phyloP scores from a whole-genome alignment of 805 yeast species.

The Dipodascus geniculatus region DNA sequence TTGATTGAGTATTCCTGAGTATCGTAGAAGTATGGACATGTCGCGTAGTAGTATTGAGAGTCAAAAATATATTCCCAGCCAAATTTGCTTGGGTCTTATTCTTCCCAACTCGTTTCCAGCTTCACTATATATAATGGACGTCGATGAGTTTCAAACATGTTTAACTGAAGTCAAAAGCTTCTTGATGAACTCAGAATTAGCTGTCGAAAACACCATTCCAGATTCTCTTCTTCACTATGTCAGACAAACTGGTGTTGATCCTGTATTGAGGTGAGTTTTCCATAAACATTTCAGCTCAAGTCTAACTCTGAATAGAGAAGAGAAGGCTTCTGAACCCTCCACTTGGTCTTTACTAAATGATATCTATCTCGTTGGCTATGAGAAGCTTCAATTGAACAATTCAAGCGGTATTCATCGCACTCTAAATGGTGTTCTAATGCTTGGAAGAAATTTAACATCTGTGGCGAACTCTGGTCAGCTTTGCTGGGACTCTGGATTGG shows the following conservation, averaged over 20 bases:
- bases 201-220: slow-evolving; percentile 21
- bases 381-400: neutral
- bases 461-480: slow-evolving; percentile 19
- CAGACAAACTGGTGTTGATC: neutral
- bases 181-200: neutral
- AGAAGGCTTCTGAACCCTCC: neutral
- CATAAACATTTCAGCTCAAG: neutral
- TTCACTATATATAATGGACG: neutral
- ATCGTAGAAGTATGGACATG: too few relatives aligned
- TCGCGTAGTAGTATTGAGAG: too few relatives aligned
- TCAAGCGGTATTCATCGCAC: neutral
- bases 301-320: neutral
- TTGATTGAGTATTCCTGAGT: too few relatives aligned
- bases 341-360: neutral
- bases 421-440: slow-evolving; percentile 36
- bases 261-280: neutral
- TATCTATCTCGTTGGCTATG: neutral
- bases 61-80: too few relatives aligned
- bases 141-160: slow-evolving; percentile 2
- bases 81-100: neutral
- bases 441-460: slow-evolving; percentile 37
- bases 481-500: slow-evolving; percentile 18
- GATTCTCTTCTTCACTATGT: neutral
- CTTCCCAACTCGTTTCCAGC: neutral
- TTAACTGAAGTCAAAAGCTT: slow-evolving; percentile 1